phyloP scores from a whole-genome alignment of 805 yeast genomes.

The Limtongozyma cylindracea region DNA sequence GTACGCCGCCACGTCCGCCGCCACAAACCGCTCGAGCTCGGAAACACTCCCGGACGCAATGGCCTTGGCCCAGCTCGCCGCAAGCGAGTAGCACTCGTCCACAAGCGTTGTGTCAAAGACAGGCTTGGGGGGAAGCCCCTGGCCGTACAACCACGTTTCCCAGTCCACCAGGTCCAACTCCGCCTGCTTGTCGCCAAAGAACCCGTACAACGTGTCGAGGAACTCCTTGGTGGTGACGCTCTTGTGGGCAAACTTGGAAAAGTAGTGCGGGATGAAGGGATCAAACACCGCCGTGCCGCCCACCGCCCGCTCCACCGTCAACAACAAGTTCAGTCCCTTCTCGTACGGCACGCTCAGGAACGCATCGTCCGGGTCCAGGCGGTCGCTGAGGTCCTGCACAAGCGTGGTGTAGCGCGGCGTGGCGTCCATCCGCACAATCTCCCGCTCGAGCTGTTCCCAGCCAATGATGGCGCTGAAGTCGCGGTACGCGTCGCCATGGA shows the following conservation, averaged over 20 bases:
- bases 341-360: constrained; percentile 79
- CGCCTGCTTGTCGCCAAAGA: constrained; percentile 19
- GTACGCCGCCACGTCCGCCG: constrained; percentile 27
- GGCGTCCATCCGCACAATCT: constrained; percentile 33
- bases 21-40: constrained; percentile 2
- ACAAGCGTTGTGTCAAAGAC: constrained; percentile 57
- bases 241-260: constrained; percentile 35
- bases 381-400: constrained; percentile 44
- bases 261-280: constrained; percentile 60
- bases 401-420: constrained; percentile 19
- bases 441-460: constrained; percentile 55
- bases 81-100: constrained; percentile 41
- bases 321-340: constrained; percentile 65
- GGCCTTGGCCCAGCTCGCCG: constrained; percentile 32
- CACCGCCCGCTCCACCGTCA: constrained; percentile 40
- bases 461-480: constrained; percentile 73
- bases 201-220: constrained; percentile 48
- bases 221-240: constrained; percentile 71
- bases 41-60: constrained; percentile 4
- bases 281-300: constrained; percentile 48
- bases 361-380: constrained; percentile 72
- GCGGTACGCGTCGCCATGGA: constrained; percentile 60
- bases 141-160: constrained; percentile 58
- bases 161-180: constrained; percentile 56
- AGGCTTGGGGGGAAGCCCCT: constrained; percentile 83